Conservation (phyloP, 139 green algal genomes). For the Volvox reticuliferus region DNA sequence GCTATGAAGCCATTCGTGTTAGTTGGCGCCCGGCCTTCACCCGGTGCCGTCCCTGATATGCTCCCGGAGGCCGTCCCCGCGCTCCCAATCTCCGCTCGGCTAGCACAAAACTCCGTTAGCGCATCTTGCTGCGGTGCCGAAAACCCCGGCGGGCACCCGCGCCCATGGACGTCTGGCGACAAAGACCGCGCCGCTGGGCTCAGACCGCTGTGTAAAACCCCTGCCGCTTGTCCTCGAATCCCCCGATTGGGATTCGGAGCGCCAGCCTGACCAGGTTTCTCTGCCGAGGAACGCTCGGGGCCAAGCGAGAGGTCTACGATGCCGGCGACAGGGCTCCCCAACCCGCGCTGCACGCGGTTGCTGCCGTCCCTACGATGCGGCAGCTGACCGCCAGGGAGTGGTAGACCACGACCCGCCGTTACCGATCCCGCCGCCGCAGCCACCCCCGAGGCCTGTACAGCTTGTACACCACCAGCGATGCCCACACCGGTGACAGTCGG, state of each 20-base stretch:
- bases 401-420: neutral
- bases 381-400: neutral
- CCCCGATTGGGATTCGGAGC: neutral
- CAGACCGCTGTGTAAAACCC: neutral
- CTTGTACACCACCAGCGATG: neutral
- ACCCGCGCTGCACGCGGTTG: neutral
- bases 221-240: neutral
- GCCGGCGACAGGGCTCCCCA: neutral
- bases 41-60: neutral
- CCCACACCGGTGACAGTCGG: neutral
- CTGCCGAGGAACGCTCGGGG: neutral
- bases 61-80: neutral
- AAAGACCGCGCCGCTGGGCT: neutral
- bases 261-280: neutral
- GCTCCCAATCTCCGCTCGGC: neutral
- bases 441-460: too few species aligned
- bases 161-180: neutral
- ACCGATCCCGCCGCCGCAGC: too few species aligned
- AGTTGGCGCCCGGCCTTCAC: neutral
- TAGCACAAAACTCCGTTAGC: constrained; percentile 20
- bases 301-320: neutral
- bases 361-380: constrained; percentile 1
- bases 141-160: neutral
- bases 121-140: neutral
- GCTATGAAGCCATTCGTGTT: neutral